phyloP scores from a whole-genome alignment of 176 grass and related monocot species.

The Thinopyrum elongatum region DNA sequence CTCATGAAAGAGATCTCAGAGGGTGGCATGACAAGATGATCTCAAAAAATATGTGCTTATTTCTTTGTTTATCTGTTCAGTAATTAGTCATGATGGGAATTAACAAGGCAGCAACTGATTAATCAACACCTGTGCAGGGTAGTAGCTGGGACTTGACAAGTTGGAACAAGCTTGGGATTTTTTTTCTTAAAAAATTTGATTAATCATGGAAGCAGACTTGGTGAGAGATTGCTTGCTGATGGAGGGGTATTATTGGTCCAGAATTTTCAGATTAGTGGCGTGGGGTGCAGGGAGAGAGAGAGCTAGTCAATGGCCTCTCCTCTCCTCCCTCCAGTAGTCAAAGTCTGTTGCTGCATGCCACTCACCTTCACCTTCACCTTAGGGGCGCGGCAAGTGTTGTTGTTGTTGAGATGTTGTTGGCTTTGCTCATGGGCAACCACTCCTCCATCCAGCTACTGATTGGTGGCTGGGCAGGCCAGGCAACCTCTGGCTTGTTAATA shows the following conservation, averaged over 20 bases:
- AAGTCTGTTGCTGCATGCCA: not conserved
- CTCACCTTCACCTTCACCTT: constrained; percentile 5
- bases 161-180: not conserved
- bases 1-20: not conserved
- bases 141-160: not conserved
- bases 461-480: not conserved
- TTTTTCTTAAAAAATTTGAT: no score
- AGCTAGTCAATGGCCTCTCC: constrained; percentile 2
- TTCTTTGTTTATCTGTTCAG: not conserved
- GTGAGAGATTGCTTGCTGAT: not conserved
- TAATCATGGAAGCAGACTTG: not conserved
- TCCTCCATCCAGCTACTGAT: constrained; percentile 6
- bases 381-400: constrained; percentile 4
- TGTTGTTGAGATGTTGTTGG: constrained; percentile 6
- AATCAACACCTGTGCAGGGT: not conserved
- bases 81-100: not conserved
- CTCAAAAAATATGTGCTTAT: not conserved
- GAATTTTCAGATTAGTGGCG: constrained; percentile 20
- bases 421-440: constrained; percentile 34
- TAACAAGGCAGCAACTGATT: not conserved
- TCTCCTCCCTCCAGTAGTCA: no score
- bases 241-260: not conserved
- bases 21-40: not conserved
- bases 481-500: not conserved
- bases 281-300: constrained; percentile 22